Conservation (phyloP, 257 asterid genomes). For the Capsicum pubescens region DNA sequence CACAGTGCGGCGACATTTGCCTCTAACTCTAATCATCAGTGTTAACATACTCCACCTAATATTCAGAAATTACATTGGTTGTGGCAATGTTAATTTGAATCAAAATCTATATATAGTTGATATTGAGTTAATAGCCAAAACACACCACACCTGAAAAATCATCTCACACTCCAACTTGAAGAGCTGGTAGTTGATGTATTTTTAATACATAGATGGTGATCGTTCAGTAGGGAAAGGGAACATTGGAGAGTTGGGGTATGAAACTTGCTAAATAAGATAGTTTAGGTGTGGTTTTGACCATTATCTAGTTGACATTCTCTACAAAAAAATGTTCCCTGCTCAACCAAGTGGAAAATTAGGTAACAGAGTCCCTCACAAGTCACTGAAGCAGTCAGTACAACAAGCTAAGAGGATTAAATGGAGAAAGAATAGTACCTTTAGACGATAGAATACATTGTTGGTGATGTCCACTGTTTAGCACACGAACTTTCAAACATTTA, state of each 20-base stretch:
- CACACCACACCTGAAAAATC: no score
- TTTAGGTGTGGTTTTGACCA: no score
- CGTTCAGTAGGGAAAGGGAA: no score
- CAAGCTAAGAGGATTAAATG: not conserved
- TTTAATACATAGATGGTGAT: no score
- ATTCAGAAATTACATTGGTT: not conserved
- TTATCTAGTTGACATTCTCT: not conserved
- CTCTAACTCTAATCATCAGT: not conserved
- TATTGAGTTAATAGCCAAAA: no score
- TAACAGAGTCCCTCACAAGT: not conserved
- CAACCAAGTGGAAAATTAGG: not conserved
- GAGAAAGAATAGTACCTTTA: constrained; percentile 52
- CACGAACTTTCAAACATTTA: constrained; percentile 56
- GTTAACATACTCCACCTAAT: not conserved
- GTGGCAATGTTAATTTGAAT: not conserved
- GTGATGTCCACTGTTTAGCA: constrained; percentile 69
- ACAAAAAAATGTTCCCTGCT: not conserved
- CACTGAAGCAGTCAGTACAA: not conserved
- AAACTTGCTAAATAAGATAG: no score
- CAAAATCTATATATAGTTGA: not conserved
- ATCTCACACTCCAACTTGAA: no score
- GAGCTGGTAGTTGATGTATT: no score
- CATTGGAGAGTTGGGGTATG: no score
- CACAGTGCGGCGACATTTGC: no score
- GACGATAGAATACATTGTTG: constrained; percentile 72